Evolutionary conservation across 2,329 filamentous ascomycete species (phyloP), one percentile per base, ranked within the genome.

Genomic region (Phaeosphaeria sp.): DNA sequence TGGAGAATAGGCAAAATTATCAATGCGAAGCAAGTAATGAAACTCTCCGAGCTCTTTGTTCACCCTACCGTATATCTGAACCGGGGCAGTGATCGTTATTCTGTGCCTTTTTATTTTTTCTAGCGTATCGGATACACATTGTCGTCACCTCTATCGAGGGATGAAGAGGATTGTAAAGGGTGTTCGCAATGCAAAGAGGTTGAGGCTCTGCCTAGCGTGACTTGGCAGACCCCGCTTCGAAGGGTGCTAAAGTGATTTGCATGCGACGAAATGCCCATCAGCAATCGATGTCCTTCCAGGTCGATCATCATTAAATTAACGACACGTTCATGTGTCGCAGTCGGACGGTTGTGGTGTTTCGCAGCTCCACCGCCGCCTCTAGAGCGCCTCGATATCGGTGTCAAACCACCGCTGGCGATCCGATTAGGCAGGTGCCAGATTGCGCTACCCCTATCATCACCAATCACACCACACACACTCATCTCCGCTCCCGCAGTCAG

Each of bases 381-480:
- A 33, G 33, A 27, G 48, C 48, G 48, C 24, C 13, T 39, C 30
- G 18, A n/a, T 15, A 33, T 30, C 24, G 45, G 24, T 45, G 45
- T 47, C 45, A 24, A 24, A 17, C 44, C 44, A 30, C 25, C 13
- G 42, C 30, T 43, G 56, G 55, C 61, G 24, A 22, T 53, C 61
- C 33, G 30, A 57, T 60, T 7, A 50, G 64, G 65, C 53, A 68
- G 64, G 65, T 64, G 54, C 47, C 54, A 36, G 54, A 20, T 43
- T 27, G 49, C 61, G 57, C 57, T 51, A 63, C 63, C 47, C 60
- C 21, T 44, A 45, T 59, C 59, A 56, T 58, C 59, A 51, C 51
- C 53, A 36, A 56, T 18, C 43, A 57, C 39, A 49, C 40, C 45
- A 42, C 33, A 33, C 53, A 55, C 25, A 46, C 44, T 50, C 47